A percentile compares a stretch with the other conserved stretches of the same genome.
Evolutionary conservation across 306 rosid genomes (phyloP).

Genomic region (Urtica urens): DNA sequence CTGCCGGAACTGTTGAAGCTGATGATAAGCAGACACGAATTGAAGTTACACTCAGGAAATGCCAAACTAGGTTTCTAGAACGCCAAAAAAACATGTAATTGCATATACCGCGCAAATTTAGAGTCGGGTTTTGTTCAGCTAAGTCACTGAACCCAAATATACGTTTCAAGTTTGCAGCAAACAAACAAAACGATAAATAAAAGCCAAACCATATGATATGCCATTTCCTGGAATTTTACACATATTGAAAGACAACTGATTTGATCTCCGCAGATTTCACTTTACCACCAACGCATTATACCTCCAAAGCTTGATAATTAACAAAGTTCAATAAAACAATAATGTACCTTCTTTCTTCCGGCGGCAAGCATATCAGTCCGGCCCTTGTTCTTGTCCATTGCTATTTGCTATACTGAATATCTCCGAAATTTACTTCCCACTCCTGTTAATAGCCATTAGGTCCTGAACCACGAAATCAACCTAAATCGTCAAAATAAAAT

Average conservation of each 20-base stretch:
- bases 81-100: background rate
- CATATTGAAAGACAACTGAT: too few relatives aligned
- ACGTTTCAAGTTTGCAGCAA: background rate
- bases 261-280: background rate
- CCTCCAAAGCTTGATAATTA: background rate
- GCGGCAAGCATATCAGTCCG: slow-evolving; percentile 96
- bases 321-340: background rate
- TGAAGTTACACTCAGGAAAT: slow-evolving; percentile 17
- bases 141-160: background rate
- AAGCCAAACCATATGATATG: too few relatives aligned
- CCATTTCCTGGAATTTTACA: too few relatives aligned
- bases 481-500: background rate
- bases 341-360: slow-evolving; percentile 62
- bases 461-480: slow-evolving; percentile 23
- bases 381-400: slow-evolving; percentile 81
- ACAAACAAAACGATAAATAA: too few relatives aligned
- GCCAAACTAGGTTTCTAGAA: background rate
- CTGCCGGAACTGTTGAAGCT: slow-evolving; percentile 90
- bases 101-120: background rate
- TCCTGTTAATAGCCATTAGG: slow-evolving; percentile 24
- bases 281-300: background rate
- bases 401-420: slow-evolving; percentile 30
- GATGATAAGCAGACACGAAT: slow-evolving; percentile 16
- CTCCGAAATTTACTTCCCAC: slow-evolving; percentile 16
- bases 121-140: too few relatives aligned